Percentiles rank a stretch among this genome's conserved stretches.
phyloP scores from a whole-genome alignment of 2,329 filamentous ascomycete species.

The Teratosphaeria gauchensis region DNA sequence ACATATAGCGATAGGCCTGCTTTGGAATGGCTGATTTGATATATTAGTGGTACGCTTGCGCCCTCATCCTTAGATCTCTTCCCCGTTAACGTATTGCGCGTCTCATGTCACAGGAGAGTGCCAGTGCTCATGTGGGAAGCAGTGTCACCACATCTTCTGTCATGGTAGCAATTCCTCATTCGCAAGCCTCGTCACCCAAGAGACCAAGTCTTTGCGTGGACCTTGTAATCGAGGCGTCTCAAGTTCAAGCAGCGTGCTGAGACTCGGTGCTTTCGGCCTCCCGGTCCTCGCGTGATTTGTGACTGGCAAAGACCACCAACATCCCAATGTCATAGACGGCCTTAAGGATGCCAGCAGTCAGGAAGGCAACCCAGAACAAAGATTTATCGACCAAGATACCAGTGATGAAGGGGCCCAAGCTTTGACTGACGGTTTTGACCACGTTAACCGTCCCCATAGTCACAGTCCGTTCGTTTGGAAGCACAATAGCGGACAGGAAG shows the following conservation, averaged over 20 bases:
- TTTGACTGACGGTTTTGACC: conserved; percentile 56
- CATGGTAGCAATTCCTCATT: too few relatives aligned
- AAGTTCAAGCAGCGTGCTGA: neutral
- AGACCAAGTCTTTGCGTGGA: too few relatives aligned
- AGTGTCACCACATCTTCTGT: too few relatives aligned
- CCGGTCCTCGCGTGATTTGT: neutral
- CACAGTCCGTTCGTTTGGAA: conserved; percentile 57
- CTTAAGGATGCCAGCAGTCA: conserved; percentile 54
- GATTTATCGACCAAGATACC: conserved; percentile 50
- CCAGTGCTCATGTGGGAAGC: too few relatives aligned
- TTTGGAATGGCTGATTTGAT: neutral
- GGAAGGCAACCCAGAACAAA: conserved; percentile 54
- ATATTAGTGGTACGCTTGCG: neutral
- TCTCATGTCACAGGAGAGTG: neutral
- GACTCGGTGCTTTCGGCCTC: neutral
- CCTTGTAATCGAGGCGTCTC: too few relatives aligned
- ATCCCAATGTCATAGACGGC: conserved; percentile 35
- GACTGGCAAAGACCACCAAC: conserved; percentile 18
- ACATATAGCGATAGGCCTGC: neutral
- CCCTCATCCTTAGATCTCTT: neutral
- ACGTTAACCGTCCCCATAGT: conserved; percentile 63
- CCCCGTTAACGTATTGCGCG: neutral
- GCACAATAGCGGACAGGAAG: conserved; percentile 57
- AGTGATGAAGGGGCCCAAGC: conserved; percentile 52
- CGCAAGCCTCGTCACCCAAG: too few relatives aligned